Evolutionary conservation across 345 rosid species (phyloP).

Genomic region (Eucalyptus tenuipes): DNA sequence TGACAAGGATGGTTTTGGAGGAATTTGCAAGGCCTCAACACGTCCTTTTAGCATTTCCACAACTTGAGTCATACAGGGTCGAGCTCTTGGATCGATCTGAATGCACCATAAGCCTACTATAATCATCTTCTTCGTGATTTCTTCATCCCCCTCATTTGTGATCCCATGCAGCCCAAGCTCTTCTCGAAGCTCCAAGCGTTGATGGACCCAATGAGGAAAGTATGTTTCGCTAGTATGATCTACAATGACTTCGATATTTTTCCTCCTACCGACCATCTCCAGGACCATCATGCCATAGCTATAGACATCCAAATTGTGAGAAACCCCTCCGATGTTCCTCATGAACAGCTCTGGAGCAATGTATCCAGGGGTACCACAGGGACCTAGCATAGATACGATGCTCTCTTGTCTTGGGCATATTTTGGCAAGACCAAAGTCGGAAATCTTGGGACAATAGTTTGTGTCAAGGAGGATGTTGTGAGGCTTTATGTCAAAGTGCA

Average conservation of each 20-base stretch:
- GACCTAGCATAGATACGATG: slow-evolving; percentile 2
- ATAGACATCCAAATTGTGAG: slow-evolving; percentile 25
- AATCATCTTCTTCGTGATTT: not conserved
- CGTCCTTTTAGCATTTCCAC: not conserved
- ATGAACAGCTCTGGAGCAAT: slow-evolving; percentile 18
- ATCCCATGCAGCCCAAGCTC: fast-evolving
- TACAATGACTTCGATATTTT: not conserved
- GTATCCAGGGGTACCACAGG: slow-evolving; percentile 11
- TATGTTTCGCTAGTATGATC: not conserved
- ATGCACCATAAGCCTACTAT: not conserved
- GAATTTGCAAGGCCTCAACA: not conserved
- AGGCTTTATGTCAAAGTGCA: slow-evolving; percentile 36
- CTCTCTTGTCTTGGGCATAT: slow-evolving; percentile 11
- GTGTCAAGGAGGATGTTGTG: slow-evolving; percentile 15
- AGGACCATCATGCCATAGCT: slow-evolving; percentile 13
- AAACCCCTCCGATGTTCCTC: slow-evolving; percentile 15
- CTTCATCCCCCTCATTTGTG: fast-evolving
- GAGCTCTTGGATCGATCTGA: not conserved
- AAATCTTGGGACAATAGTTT: slow-evolving; percentile 24
- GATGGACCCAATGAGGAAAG: not conserved
- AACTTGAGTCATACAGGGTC: not conserved
- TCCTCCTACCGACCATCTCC: not conserved
- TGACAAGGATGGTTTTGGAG: not conserved
- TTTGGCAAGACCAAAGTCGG: slow-evolving; percentile 39
- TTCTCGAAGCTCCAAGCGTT: fast-evolving